A percentile compares a stretch with the other conserved stretches of the same genome.
These are phyloP conservation scores for Passalora sequoiae DNA, from an alignment of 2,329 filamentous ascomycete species.

Conservation along the genomic window DNA sequence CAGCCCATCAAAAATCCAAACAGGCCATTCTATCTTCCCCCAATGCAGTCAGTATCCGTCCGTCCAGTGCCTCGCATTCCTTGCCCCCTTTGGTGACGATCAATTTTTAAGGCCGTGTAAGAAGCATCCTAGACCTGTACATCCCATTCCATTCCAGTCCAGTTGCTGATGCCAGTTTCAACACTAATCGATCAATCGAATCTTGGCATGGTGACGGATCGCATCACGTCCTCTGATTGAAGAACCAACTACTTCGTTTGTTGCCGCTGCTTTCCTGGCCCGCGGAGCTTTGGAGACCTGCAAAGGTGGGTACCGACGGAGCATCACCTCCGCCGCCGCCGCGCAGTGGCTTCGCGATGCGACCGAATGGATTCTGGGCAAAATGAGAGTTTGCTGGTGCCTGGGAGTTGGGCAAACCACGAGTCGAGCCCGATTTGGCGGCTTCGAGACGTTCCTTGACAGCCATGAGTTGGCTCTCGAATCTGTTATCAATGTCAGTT, in stretches of 20 bases:
- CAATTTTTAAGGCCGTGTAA: no score
- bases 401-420: constrained; percentile 63
- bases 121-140: no score
- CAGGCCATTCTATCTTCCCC: no score
- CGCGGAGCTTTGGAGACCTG: constrained; percentile 35
- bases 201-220: no score
- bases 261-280: constrained; percentile 39
- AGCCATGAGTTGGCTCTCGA: constrained; percentile 91
- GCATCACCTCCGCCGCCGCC: constrained; percentile 45
- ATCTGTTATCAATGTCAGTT: constrained; percentile 54
- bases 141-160: no score
- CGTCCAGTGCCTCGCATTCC: no score
- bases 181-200: no score
- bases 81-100: no score
- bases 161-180: no score
- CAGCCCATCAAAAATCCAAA: no score
- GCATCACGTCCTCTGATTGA: constrained; percentile 53
- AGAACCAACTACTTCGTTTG: constrained; percentile 72
- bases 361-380: constrained; percentile 66
- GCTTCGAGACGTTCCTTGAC: constrained; percentile 97
- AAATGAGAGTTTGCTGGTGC: constrained; percentile 37
- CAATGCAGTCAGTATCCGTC: no score
- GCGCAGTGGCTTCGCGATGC: constrained; percentile 62
- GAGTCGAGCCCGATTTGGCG: constrained; percentile 85
- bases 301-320: constrained; percentile 40